Evolutionary conservation across 495 filamentous ascomycete genomes (phyloP).

Genomic region (Penicillium coprophilum): DNA sequence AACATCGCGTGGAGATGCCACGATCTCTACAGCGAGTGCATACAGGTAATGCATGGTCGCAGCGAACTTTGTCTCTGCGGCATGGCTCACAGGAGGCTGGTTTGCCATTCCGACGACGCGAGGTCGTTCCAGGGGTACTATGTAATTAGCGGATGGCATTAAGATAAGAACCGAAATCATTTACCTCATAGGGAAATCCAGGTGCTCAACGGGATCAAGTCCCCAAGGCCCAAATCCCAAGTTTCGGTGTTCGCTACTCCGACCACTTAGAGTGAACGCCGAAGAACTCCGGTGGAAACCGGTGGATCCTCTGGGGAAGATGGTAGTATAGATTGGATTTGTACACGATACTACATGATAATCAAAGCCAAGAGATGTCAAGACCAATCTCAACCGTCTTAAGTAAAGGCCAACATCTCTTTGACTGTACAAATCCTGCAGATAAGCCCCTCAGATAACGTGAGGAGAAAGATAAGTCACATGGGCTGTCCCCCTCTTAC

Average conservation of each 20-base stretch:
- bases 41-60: constrained; percentile 40
- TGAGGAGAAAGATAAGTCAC: constrained; percentile 29
- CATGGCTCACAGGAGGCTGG: constrained; percentile 51
- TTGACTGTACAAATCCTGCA: background rate
- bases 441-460: constrained; percentile 31
- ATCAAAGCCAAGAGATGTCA: constrained; percentile 1
- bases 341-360: constrained; percentile 3
- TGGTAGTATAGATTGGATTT: background rate
- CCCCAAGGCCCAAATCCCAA: background rate
- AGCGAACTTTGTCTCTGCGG: constrained; percentile 47
- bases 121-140: constrained; percentile 14
- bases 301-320: constrained; percentile 7
- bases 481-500: constrained; percentile 6
- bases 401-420: too few relatives aligned
- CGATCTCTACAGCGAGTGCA: constrained; percentile 33
- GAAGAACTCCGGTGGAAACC: constrained; percentile 22
- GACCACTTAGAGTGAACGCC: constrained; percentile 11
- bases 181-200: constrained; percentile 10
- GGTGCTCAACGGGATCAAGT: background rate
- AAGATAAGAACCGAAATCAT: background rate
- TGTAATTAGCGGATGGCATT: background rate
- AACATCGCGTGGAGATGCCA: constrained; percentile 27
- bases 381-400: too few relatives aligned
- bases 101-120: constrained; percentile 46
- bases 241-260: constrained; percentile 21